Evolutionary conservation across 1,284 basidiomycete genomes (phyloP), one percentile per base, ranked within the genome.

Genomic region (Microbotryomycetes sp.): DNA sequence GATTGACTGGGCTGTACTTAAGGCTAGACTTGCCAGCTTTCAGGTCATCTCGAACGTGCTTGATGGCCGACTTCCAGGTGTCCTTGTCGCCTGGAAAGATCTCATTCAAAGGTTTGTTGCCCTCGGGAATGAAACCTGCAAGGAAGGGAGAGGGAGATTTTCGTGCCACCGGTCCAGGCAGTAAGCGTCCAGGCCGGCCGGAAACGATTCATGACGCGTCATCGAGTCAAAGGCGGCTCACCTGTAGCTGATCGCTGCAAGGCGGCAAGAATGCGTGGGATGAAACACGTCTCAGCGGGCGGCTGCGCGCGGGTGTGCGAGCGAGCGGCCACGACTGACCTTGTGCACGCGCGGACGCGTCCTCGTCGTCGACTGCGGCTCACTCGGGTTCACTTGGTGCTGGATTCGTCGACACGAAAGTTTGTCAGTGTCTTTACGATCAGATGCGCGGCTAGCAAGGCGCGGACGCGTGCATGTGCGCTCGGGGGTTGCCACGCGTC

Each of bases 71-170:
- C 45, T 66, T 70, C 70, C 70, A 71, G 4, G 57, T 61, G 21
- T 52, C 52, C 3, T 55, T 28, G 26, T 71, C 70, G 5, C 67
- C 68, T 0, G 70, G 70, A 24, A 70, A 71, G 50, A 70, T 58
- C 60, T 65, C n/a, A 45, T 16, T 30, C 4, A 18, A 21, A 11
- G 51, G 18, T 45, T 23, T 52, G 31, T 30, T 29, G 28, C 50
- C 50, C 11, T 24, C 50, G 50, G 50, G 13, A 29, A 52, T 24
- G 28, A 52, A 52, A n/a, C 50, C 50, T 52, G 5, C 2, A 0
- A 48, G n/a, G n/a, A n/a, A n/a, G n/a, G n/a, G 9, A 41, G 35
- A 41, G 9, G 9, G 35, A 41, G 35, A 18, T 18, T 9, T 41
- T 18, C 35, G 35, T 18, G 18, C 18, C 35, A 41, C 35, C 35